Conservation (phyloP, 1,284 basidiomycete genomes). For the Tilletia setariae region DNA sequence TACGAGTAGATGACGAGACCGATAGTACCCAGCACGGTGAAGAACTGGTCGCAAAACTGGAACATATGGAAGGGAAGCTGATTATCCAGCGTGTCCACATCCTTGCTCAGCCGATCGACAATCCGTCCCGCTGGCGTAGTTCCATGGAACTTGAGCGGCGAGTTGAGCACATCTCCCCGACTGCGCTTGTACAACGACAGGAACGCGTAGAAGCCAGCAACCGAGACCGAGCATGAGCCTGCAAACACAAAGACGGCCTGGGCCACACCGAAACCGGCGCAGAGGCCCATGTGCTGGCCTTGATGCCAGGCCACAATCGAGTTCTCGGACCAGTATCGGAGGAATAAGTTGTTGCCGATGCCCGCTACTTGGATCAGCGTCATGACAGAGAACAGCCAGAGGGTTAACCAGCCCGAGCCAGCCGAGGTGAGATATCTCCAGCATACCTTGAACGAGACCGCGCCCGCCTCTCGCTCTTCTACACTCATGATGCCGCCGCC, state of each 20-base stretch:
- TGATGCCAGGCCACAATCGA: slow-evolving; percentile 18
- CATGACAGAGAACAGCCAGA: slow-evolving; percentile 62
- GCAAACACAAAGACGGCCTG: slow-evolving; percentile 11
- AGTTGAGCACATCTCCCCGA: slow-evolving; percentile 26
- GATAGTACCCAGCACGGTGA: slow-evolving; percentile 56
- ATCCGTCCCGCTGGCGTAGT: slow-evolving; percentile 36
- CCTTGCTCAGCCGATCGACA: slow-evolving; percentile 38
- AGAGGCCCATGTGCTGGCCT: slow-evolving; percentile 25
- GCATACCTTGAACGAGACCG: slow-evolving; percentile 5
- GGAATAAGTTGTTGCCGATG: slow-evolving; percentile 30
- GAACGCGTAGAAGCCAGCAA: slow-evolving; percentile 31
- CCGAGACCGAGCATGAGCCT: slow-evolving; percentile 1
- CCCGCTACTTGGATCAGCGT: slow-evolving; percentile 23
- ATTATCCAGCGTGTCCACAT: slow-evolving; percentile 49
- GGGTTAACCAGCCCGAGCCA: slow-evolving; percentile 56
- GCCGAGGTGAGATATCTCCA: slow-evolving; percentile 14
- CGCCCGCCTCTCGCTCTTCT: not conserved
- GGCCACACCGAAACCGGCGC: slow-evolving; percentile 17
- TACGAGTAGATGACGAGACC: slow-evolving; percentile 67
- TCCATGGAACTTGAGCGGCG: slow-evolving; percentile 37
- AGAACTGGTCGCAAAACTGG: slow-evolving; percentile 7
- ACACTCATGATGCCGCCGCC: not conserved
- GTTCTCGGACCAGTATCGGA: slow-evolving; percentile 28
- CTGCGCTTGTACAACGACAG: slow-evolving; percentile 26
- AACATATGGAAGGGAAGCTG: slow-evolving; percentile 9